A percentile compares a stretch with the other conserved stretches of the same genome.
Evolutionary conservation across 1,284 basidiomycete genomes (phyloP).

Genomic region (Heterobasidion irregulare): DNA sequence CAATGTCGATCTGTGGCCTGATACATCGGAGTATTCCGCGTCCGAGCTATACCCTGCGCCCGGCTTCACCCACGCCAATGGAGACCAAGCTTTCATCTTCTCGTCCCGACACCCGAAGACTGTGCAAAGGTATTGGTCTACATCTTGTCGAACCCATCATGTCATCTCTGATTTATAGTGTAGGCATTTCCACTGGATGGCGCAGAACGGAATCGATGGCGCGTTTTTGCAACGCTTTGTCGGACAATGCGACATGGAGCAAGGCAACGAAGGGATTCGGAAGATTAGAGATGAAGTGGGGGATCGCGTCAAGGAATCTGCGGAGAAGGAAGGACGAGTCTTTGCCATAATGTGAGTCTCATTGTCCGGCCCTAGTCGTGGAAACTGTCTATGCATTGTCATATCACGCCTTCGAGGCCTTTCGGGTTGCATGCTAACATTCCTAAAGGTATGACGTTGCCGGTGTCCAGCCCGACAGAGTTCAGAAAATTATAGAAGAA

Average conservation of each 20-base stretch:
- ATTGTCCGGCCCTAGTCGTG: slow-evolving; percentile 1
- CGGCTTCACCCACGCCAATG: slow-evolving; percentile 47
- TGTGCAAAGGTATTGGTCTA: slow-evolving; percentile 39
- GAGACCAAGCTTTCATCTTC: slow-evolving; percentile 58
- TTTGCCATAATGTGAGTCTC: slow-evolving; percentile 68
- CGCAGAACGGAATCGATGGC: slow-evolving; percentile 66
- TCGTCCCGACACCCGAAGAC: slow-evolving; percentile 68
- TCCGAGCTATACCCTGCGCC: slow-evolving; percentile 62
- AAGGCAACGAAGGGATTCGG: slow-evolving; percentile 41
- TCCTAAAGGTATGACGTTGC: slow-evolving; percentile 67
- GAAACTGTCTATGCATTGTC: neutral
- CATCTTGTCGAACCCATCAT: neutral
- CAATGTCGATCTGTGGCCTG: slow-evolving; percentile 70
- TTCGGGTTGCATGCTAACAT: neutral
- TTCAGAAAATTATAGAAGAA: slow-evolving; percentile 47
- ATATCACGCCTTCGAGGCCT: neutral
- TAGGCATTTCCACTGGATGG: slow-evolving; percentile 79
- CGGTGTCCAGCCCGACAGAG: slow-evolving; percentile 51
- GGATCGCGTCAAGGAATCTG: slow-evolving; percentile 58
- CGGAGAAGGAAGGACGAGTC: slow-evolving; percentile 67
- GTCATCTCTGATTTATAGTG: neutral
- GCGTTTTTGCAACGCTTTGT: slow-evolving; percentile 71
- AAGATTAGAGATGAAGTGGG: slow-evolving; percentile 65
- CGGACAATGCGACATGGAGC: slow-evolving; percentile 50
- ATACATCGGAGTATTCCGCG: slow-evolving; percentile 56